Evolutionary conservation across 1,284 basidiomycete species (phyloP), one percentile per base, ranked within the genome.

Genomic region (Ceratobasidium sp.): DNA sequence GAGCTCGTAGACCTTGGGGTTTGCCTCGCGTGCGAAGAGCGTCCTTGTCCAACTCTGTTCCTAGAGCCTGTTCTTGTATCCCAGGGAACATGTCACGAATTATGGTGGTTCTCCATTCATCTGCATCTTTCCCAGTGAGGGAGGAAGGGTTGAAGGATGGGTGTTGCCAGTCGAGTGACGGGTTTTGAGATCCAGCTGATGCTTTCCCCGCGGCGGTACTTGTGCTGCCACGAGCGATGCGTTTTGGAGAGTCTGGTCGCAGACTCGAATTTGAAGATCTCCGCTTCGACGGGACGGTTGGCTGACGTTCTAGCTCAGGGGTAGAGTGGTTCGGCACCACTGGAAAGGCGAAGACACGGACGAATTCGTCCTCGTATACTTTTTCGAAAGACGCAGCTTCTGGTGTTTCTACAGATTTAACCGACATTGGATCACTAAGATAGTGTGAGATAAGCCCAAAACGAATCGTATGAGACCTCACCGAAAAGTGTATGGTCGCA

Each of bases 401-500:
- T 8, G 54, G 24, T 8, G 85, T 83, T 80, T 92, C 89, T 0
- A 80, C 79, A 0, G 85, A 81, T 51, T 83, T 83, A 13, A 91
- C 81, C 19, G 80, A 77, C 76, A 91, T 82, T 3, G 83, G 83
- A 29, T 87, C 83, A 72, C 89, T 90, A 31, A 14, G 77, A n/a
- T 46, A 39, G 59, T 27, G 48, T 49, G 4, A 51, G 39, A 68
- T 61, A 24, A 11, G n/a, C 22, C 58, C 22, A 22, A 48, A 61
- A 48, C 11, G 43, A n/a, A 63, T 43, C 9, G 66, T 54, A 14
- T 41, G 78, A 27, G 31, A 9, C 5, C 85, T 77, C 77, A 91
- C 92, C 92, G 86, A 76, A 83, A 88, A 0, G 86, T 84, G 78
- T 88, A 92, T 41, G 83, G 81, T 8, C 92, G 86, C 86, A 89